Base-by-base conservation (phyloP, 352 stramenopile species). In the Pythium oligandrum region DNA sequence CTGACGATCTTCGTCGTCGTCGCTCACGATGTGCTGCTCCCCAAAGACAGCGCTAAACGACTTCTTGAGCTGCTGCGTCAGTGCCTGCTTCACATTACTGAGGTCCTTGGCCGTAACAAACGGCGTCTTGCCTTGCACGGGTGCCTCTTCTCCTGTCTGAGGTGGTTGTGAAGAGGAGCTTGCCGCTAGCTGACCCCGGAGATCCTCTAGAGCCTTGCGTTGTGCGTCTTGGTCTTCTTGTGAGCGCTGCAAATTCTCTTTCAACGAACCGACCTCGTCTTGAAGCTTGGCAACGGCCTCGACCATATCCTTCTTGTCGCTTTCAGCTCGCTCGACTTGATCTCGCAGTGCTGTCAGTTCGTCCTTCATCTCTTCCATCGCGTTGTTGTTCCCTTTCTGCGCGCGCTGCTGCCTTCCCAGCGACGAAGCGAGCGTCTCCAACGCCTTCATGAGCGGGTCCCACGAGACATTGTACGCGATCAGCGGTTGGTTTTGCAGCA, bases 381-480 rank as follows among this genome's bases (percentile, higher is more conserved):
- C 61, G 46, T 64, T 40, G 47, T 71, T 78, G 63, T 64, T 88
- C 57, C 11, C 65, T 48, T 68, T 59, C 46, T 83, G 72, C 10
- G 49, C 57, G 26, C 59, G 63, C 40, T 90, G 73, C 40, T 90
- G 79, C 17, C 68, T 74, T 5, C 66, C 64, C 52, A 88, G 73
- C 8, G 78, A 81, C 5, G 51, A 47, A 3, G 75, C 77, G 11
- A 93, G 59, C 42, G 75, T 59, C 55, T 83, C 66, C 1, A 93
- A 64, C 8, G 75, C 75, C 48, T 85, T 82, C 45, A 83, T 66
- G 10, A 93, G 54, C 33, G 83, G 83, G 36, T 87, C 77, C 78
- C 82, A 88, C 47, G 83, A 84, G 31, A 88, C 57, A 30, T 59
- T 86, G 63, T 88, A 90, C 48, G 77, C 61, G 35, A 91, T 83